Conservation (phyloP, 202 grass and related monocot genomes). For the Elaeis oleifera region DNA sequence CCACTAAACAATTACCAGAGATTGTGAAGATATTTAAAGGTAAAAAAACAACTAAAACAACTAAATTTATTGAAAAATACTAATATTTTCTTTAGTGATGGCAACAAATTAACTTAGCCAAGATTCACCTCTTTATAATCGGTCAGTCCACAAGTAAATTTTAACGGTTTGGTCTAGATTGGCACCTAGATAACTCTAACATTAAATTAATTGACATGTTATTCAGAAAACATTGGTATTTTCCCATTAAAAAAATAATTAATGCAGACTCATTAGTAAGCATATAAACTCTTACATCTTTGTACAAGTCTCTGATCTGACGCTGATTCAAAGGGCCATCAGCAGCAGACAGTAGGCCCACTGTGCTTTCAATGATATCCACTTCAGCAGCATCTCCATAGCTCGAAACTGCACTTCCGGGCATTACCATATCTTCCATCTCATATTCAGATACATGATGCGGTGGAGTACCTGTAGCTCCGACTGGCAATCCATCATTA, state of each 20-base stretch:
- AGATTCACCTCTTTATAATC: too few species aligned
- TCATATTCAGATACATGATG: slow-evolving; percentile 50
- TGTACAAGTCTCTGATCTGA: slow-evolving; percentile 44
- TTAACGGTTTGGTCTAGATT: too few species aligned
- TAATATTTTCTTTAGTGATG: too few species aligned
- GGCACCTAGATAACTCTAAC: too few species aligned
- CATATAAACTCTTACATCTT: slow-evolving; percentile 42
- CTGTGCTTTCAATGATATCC: slow-evolving; percentile 69
- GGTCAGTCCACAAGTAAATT: too few species aligned
- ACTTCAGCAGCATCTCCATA: slow-evolving; percentile 78
- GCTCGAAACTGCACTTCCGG: slow-evolving; percentile 76
- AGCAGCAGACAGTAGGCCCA: slow-evolving; percentile 48
- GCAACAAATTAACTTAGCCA: too few species aligned
- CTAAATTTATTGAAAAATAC: too few species aligned
- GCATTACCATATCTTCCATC: slow-evolving; percentile 50
- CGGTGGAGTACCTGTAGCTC: slow-evolving; percentile 15
- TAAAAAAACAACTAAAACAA: too few species aligned
- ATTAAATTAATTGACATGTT: too few species aligned
- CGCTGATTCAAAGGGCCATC: slow-evolving; percentile 21
- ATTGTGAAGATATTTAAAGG: too few species aligned
- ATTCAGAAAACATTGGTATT: not conserved
- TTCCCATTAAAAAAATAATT: not conserved
- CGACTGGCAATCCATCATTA: slow-evolving; percentile 29
- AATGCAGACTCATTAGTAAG: not conserved
- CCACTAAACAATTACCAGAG: too few species aligned